Evolutionary conservation across 2,329 filamentous ascomycete genomes (phyloP).

Genomic region (Proliferodiscus dingleyae): DNA sequence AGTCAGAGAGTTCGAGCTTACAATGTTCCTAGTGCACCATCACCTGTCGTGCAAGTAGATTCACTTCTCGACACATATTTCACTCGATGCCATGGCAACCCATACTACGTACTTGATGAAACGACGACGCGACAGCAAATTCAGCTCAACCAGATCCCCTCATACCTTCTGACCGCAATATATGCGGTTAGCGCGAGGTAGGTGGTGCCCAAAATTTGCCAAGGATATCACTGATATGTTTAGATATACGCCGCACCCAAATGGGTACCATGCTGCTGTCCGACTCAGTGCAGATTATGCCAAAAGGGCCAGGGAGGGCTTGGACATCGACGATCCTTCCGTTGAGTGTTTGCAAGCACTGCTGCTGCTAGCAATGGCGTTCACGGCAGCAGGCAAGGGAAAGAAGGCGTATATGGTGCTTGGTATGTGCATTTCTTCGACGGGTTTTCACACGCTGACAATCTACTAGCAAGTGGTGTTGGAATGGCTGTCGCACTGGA

Average conservation of each 20-base stretch:
- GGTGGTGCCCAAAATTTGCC: conserved; percentile 1
- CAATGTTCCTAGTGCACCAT: conserved; percentile 38
- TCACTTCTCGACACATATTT: conserved; percentile 75
- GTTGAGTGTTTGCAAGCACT: conserved; percentile 73
- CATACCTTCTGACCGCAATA: conserved; percentile 50
- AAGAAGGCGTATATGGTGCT: conserved; percentile 86
- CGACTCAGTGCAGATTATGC: conserved; percentile 70
- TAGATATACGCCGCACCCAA: conserved; percentile 66
- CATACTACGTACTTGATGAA: conserved; percentile 78
- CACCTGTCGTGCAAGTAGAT: conserved; percentile 50
- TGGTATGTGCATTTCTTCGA: conserved; percentile 44
- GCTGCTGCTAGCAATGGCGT: conserved; percentile 69
- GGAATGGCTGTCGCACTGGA: conserved; percentile 82
- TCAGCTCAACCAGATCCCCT: conserved; percentile 50
- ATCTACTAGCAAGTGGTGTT: conserved; percentile 59
- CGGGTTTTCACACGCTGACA: conserved; percentile 31
- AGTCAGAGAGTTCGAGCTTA: conserved; percentile 11
- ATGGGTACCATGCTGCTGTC: conserved; percentile 62
- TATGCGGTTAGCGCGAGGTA: conserved; percentile 61
- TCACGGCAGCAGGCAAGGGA: conserved; percentile 70
- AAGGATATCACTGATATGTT: conserved; percentile 14
- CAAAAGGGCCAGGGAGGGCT: conserved; percentile 59
- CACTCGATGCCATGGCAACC: conserved; percentile 71
- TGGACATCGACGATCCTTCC: conserved; percentile 77
- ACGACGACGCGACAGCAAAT: conserved; percentile 66